Evolutionary conservation across 2,329 filamentous ascomycete species (phyloP).

Genomic region (Beauveria sp.): DNA sequence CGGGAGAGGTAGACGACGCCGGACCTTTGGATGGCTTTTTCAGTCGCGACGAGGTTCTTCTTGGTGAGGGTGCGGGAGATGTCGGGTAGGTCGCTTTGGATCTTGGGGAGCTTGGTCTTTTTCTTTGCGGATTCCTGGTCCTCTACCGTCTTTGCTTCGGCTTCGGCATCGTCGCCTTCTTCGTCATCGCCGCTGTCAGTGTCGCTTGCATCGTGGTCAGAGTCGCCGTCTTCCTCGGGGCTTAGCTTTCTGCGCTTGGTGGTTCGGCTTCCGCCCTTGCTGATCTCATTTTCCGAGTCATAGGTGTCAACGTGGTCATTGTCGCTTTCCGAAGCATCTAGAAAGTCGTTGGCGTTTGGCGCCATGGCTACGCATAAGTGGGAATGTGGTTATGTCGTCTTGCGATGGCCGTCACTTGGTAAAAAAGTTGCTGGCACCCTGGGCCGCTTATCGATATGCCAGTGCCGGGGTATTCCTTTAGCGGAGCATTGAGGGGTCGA

Average conservation of each 20-base stretch:
- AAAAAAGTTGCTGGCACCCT: slow-evolving; percentile 5
- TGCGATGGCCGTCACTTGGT: neutral
- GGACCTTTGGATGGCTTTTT: slow-evolving; percentile 60
- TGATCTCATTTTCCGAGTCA: slow-evolving; percentile 62
- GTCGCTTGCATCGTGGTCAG: slow-evolving; percentile 20
- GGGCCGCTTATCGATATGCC: slow-evolving; percentile 6
- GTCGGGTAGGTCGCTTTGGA: slow-evolving; percentile 33
- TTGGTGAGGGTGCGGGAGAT: slow-evolving; percentile 50
- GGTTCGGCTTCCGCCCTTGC: slow-evolving; percentile 54
- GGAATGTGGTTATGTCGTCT: neutral
- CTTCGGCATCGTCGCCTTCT: slow-evolving; percentile 17
- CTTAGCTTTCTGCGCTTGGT: slow-evolving; percentile 58
- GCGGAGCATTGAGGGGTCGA: neutral
- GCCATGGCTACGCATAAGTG: slow-evolving; percentile 41
- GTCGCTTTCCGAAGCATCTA: slow-evolving; percentile 53
- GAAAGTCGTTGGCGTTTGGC: slow-evolving; percentile 64
- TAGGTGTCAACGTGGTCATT: slow-evolving; percentile 53
- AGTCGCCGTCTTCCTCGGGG: slow-evolving; percentile 29
- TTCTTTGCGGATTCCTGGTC: slow-evolving; percentile 19
- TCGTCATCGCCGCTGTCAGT: slow-evolving; percentile 17
- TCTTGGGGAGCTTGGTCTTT: slow-evolving; percentile 22
- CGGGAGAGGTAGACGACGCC: slow-evolving; percentile 79
- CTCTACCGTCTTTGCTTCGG: neutral
- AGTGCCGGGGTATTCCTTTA: slow-evolving; percentile 2
- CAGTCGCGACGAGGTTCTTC: slow-evolving; percentile 60